Evolutionary conservation across 306 rosid genomes (phyloP).

Genomic region (Clitoria ternatea): DNA sequence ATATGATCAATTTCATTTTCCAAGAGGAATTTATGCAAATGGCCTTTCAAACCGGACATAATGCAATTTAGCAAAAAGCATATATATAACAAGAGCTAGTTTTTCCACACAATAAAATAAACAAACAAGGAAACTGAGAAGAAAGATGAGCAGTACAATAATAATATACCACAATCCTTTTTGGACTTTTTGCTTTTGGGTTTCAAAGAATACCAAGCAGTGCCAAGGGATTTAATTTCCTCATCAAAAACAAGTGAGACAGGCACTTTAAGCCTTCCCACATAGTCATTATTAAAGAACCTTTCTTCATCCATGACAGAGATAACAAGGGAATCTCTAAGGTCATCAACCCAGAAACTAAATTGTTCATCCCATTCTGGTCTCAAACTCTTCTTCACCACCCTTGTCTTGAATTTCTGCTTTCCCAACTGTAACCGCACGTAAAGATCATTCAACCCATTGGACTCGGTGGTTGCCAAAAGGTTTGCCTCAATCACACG

Average conservation of each 20-base stretch:
- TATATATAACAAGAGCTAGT: background rate
- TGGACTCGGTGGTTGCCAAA: conserved; percentile 49
- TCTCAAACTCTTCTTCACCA: conserved; percentile 60
- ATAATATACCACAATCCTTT: conserved; percentile 70
- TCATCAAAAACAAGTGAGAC: conserved; percentile 62
- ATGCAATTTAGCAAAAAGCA: conserved; percentile 25
- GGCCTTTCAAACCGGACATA: background rate
- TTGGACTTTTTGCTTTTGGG: conserved; percentile 66
- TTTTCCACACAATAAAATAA: background rate
- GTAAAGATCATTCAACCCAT: conserved; percentile 68
- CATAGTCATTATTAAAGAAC: conserved; percentile 71
- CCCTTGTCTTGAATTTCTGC: conserved; percentile 72
- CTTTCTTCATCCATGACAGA: conserved; percentile 80
- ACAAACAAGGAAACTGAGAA: background rate
- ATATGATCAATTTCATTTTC: background rate
- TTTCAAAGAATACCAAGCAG: conserved; percentile 71
- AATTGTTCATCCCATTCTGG: conserved; percentile 92
- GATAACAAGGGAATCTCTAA: conserved; percentile 54
- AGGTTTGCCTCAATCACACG: conserved; percentile 80
- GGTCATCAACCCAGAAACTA: conserved; percentile 69
- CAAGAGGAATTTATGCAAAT: conserved; percentile 8
- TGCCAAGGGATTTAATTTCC: conserved; percentile 52
- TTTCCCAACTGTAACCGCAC: conserved; percentile 76
- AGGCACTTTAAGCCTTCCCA: conserved; percentile 63
- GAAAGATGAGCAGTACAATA: conserved; percentile 3